phyloP scores from a whole-genome alignment of 2,329 filamentous ascomycete genomes.

The Erysiphe pisi region DNA sequence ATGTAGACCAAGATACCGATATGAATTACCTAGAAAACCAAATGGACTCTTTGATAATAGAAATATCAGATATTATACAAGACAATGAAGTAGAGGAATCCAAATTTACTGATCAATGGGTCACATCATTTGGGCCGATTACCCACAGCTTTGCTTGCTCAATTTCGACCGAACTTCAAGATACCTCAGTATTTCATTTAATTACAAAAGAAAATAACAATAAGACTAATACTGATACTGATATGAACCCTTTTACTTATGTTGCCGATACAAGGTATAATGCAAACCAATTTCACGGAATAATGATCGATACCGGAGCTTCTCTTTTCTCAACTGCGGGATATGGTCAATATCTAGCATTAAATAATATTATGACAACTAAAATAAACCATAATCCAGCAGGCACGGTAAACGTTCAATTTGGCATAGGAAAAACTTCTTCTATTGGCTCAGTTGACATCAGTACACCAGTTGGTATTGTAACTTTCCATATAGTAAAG shows the following conservation, averaged over 20 bases:
- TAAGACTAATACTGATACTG: no score
- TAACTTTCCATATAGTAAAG: neutral
- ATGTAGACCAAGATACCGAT: no score
- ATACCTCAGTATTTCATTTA: no score
- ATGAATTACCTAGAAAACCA: no score
- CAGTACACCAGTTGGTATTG: neutral
- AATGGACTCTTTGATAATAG: no score
- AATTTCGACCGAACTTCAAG: no score
- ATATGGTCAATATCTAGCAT: neutral
- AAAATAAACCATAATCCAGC: neutral
- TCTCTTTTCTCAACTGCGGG: neutral
- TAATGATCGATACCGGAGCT: neutral
- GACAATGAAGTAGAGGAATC: no score
- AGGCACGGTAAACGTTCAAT: neutral
- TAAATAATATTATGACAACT: neutral
- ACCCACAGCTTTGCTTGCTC: no score
- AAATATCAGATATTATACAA: no score
- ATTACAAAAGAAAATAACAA: no score
- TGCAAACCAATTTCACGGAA: neutral
- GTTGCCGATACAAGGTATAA: neutral
- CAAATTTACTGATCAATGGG: no score
- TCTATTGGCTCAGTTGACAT: neutral
- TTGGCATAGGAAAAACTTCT: neutral
- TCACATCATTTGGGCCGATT: no score
- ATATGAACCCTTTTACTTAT: neutral